A percentile compares a stretch with the other conserved stretches of the same genome.
Evolutionary conservation across 495 filamentous ascomycete species (phyloP).

Genomic region (Aspergillus egyptiacus): DNA sequence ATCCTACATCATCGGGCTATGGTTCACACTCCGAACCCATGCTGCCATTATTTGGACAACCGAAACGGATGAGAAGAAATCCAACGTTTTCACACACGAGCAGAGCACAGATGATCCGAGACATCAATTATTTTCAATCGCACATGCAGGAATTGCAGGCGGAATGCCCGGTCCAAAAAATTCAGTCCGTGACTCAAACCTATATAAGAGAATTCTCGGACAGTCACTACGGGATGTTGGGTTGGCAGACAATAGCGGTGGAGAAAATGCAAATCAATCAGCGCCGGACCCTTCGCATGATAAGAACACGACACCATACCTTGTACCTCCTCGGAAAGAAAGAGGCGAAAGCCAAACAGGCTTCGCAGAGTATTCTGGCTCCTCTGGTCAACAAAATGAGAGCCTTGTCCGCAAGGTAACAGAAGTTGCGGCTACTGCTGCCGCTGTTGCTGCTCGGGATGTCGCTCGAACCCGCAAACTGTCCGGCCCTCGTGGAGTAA

Average conservation of each 20-base stretch:
- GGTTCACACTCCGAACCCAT: constrained; percentile 95
- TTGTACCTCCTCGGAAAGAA: constrained; percentile 56
- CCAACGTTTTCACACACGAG: constrained; percentile 35
- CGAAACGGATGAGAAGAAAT: constrained; percentile 79
- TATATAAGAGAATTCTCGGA: constrained; percentile 90
- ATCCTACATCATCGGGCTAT: constrained; percentile 87
- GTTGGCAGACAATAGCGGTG: constrained; percentile 46
- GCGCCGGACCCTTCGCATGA: constrained; percentile 20
- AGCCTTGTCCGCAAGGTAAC: constrained; percentile 74
- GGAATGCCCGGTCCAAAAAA: constrained; percentile 24
- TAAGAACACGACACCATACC: constrained; percentile 48
- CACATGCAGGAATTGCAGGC: constrained; percentile 27
- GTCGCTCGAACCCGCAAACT: constrained; percentile 48
- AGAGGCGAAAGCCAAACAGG: constrained; percentile 17
- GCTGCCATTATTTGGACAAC: constrained; percentile 95
- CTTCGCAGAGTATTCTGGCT: constrained; percentile 44
- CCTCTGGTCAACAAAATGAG: constrained; percentile 74
- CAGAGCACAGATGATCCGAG: constrained; percentile 38
- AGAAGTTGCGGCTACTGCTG: constrained; percentile 88
- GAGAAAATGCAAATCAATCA: constrained; percentile 36
- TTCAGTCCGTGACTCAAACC: constrained; percentile 69
- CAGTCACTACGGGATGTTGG: constrained; percentile 81
- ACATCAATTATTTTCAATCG: constrained; percentile 27
- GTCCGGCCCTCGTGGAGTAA: constrained; percentile 29
- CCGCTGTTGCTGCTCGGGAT: constrained; percentile 82